Conservation (phyloP, 331 rosid species). For the Acacia pycnantha region DNA sequence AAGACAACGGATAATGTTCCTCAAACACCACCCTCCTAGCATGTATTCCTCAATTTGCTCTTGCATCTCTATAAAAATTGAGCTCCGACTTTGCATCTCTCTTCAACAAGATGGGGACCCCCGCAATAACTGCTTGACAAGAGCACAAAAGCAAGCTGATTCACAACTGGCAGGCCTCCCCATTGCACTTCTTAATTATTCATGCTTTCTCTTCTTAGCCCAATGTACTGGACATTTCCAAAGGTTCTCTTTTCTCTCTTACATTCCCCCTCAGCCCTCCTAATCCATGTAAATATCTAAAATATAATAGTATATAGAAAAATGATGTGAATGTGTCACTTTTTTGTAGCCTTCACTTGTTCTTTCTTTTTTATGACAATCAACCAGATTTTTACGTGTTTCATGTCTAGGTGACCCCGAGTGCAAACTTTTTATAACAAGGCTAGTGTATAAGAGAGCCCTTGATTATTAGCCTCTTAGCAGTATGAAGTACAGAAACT, state of each 20-base stretch:
- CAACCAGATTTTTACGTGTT: neutral
- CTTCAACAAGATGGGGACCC: neutral
- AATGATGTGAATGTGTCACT: too few relatives aligned
- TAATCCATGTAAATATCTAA: too few relatives aligned
- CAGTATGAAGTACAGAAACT: too few relatives aligned
- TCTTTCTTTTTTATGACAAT: neutral
- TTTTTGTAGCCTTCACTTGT: neutral
- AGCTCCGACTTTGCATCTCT: neutral
- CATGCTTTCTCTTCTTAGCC: neutral
- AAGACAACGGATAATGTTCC: neutral
- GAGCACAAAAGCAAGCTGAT: neutral
- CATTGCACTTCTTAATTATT: neutral
- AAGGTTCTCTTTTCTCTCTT: neutral
- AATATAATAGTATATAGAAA: too few relatives aligned
- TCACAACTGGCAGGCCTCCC: neutral
- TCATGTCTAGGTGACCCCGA: too few relatives aligned
- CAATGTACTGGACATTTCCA: too few relatives aligned
- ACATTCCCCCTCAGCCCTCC: too few relatives aligned
- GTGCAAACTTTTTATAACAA: neutral
- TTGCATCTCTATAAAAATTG: neutral
- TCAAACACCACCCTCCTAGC: neutral
- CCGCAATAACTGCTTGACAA: neutral
- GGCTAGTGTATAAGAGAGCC: neutral
- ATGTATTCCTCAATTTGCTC: neutral
- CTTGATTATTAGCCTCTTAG: neutral